Evolutionary conservation across 495 filamentous ascomycete species (phyloP), one percentile per base, ranked within the genome.

Genomic region (Penicillium pulvis): DNA sequence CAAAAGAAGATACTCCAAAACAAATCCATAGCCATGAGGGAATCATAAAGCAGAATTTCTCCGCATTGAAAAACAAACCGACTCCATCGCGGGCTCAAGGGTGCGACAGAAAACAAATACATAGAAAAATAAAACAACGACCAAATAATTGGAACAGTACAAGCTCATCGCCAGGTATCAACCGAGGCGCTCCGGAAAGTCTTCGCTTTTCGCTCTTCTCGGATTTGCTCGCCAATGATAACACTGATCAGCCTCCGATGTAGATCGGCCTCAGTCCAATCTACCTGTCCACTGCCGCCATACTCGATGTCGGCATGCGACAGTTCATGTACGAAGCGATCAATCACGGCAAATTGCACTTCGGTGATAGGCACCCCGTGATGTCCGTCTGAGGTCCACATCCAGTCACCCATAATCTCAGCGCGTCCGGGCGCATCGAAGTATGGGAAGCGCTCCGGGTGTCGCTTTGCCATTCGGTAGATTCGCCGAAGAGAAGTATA

Each of bases 191-290:
- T 62, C 30, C 72, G 62, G 56, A 42, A 61, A 45, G 60, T 51
- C 47, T 66, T 65, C 39, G 63, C 64, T 42, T 69, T 76, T 51
- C 60, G 60, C 47, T 76, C 75, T 46, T 67, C 67, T 65, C 78
- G 66, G 58, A 78, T 75, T 59, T 79, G 71, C 53, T 79, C 75
- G 46, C 78, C 78, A 65, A 79, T 79, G 47, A 79, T 77, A 41
- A 80, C 64, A 56, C 78, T 80, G 45, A 79, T 75, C 62, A 80
- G 57, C 56, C 78, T 65, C 54, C 68, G 71, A 57, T 78, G 74
- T 58, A 80, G 63, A 31, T 80, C 76, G 39, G 75, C 76, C 50
- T 79, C 78, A 36, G 72, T 73, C 78, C 78, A 80, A 50, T 75
- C 71, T 47, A 80, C 63, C 55, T 73, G 64, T 7, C 76, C 76